phyloP scores from a whole-genome alignment of 2,329 filamentous ascomycete species.

The Hypomyces perniciosus region DNA sequence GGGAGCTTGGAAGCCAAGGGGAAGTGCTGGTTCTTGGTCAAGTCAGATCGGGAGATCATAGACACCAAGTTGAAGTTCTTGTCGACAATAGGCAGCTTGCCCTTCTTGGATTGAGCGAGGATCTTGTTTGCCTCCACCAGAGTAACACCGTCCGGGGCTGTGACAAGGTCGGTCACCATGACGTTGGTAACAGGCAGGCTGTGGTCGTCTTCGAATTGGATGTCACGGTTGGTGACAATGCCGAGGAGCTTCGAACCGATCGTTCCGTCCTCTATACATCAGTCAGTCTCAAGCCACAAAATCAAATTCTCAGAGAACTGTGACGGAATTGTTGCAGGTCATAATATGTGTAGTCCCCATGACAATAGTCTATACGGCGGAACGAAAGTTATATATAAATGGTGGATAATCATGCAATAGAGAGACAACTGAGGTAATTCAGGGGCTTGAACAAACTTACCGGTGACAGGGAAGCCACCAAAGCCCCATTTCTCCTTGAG shows the following conservation, averaged over 20 bases:
- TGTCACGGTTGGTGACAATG: slow-evolving; percentile 96
- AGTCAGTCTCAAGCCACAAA: slow-evolving; percentile 15
- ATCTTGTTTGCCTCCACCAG: slow-evolving; percentile 88
- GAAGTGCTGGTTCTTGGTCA: slow-evolving; percentile 98
- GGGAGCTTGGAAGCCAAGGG: slow-evolving; percentile 93
- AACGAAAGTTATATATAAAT: slow-evolving; percentile 98
- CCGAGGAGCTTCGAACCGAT: slow-evolving; percentile 93
- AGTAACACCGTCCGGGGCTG: slow-evolving; percentile 74
- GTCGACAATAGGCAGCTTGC: slow-evolving; percentile 92
- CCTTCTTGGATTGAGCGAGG: slow-evolving; percentile 93
- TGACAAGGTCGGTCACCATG: slow-evolving; percentile 94
- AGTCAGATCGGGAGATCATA: slow-evolving; percentile 86
- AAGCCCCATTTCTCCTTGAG: slow-evolving; percentile 99
- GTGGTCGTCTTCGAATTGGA: slow-evolving; percentile 84
- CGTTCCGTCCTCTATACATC: slow-evolving; percentile 71
- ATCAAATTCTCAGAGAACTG: slow-evolving; percentile 8
- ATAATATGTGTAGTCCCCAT: slow-evolving; percentile 60
- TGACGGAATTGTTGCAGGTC: slow-evolving; percentile 22
- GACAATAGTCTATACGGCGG: slow-evolving; percentile 90
- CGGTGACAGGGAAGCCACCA: slow-evolving; percentile 96
- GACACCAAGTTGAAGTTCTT: slow-evolving; percentile 78
- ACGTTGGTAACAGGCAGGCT: slow-evolving; percentile 72
- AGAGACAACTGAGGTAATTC: slow-evolving; percentile 1
- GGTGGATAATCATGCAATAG: slow-evolving; percentile 69
- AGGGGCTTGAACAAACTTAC: slow-evolving; percentile 52